phyloP scores from a whole-genome alignment of 768 basidiomycete genomes.

The Lactarius psammicola region DNA sequence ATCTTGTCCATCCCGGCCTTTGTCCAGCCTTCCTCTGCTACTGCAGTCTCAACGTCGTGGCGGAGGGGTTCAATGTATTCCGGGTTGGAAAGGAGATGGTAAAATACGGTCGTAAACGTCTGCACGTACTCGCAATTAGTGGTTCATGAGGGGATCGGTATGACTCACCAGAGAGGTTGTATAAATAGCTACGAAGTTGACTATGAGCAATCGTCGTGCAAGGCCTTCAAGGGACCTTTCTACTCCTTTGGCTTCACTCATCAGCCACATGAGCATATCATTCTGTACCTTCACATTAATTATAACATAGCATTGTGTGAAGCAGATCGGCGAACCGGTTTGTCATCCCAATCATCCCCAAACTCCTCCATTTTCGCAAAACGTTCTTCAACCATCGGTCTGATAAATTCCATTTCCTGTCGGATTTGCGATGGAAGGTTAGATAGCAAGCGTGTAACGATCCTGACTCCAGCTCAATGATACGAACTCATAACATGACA shows the following conservation, averaged over 20 bases:
- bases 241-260: slow-evolving; percentile 36
- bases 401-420: not conserved
- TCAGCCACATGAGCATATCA: slow-evolving; percentile 44
- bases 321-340: slow-evolving; percentile 1
- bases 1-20: slow-evolving; percentile 25
- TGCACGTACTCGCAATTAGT: not conserved
- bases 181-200: slow-evolving; percentile 42
- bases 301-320: not conserved
- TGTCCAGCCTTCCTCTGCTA: slow-evolving; percentile 28
- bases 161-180: slow-evolving; percentile 36
- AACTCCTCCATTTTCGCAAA: not conserved
- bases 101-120: slow-evolving; percentile 23
- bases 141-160: no score
- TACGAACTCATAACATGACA: not conserved
- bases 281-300: slow-evolving; percentile 32
- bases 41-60: slow-evolving; percentile 28
- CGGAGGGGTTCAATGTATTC: slow-evolving; percentile 31
- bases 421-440: slow-evolving; percentile 2
- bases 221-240: slow-evolving; percentile 36
- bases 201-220: slow-evolving; percentile 35
- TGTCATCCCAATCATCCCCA: slow-evolving; percentile 14
- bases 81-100: slow-evolving; percentile 29
- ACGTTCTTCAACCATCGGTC: slow-evolving; percentile 5
- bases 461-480: not conserved
- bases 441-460: not conserved